Percentiles rank a stretch among this genome's conserved stretches.
phyloP scores from a whole-genome alignment of 768 basidiomycete species.

The Dendrothele bispora region DNA sequence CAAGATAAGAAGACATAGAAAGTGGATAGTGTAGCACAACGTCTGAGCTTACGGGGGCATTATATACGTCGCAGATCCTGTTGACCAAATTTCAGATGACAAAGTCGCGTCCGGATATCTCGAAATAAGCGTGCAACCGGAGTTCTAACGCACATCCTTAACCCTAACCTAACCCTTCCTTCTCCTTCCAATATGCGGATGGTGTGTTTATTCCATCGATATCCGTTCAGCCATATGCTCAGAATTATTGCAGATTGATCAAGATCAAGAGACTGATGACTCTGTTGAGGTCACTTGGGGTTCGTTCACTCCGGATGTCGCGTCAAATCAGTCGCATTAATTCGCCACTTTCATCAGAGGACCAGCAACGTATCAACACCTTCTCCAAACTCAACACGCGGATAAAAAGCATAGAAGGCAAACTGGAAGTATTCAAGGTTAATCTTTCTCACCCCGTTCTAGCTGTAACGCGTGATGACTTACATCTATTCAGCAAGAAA shows the following conservation, averaged over 20 bases:
- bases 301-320: constrained; percentile 30
- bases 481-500: constrained; percentile 75
- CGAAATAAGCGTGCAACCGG: too few species aligned
- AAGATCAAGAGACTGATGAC: constrained; percentile 76
- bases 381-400: constrained; percentile 92
- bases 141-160: constrained; percentile 1
- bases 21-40: too few species aligned
- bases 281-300: constrained; percentile 85
- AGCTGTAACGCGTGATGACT: constrained; percentile 2
- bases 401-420: constrained; percentile 68
- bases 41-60: not conserved
- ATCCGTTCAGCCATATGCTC: not conserved
- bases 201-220: constrained; percentile 34
- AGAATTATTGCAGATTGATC: constrained; percentile 52
- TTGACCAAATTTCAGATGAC: not conserved
- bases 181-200: constrained; percentile 53
- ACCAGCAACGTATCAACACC: constrained; percentile 87
- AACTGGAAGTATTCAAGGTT: constrained; percentile 74
- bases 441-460: constrained; percentile 9
- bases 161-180: not conserved
- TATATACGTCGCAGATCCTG: not conserved
- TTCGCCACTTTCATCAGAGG: constrained; percentile 42
- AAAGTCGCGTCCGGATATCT: not conserved
- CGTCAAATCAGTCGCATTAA: constrained; percentile 9
- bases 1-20: too few species aligned